Base-by-base conservation (phyloP, 306 rosid genomes). In the Fragaria iinumae region DNA sequence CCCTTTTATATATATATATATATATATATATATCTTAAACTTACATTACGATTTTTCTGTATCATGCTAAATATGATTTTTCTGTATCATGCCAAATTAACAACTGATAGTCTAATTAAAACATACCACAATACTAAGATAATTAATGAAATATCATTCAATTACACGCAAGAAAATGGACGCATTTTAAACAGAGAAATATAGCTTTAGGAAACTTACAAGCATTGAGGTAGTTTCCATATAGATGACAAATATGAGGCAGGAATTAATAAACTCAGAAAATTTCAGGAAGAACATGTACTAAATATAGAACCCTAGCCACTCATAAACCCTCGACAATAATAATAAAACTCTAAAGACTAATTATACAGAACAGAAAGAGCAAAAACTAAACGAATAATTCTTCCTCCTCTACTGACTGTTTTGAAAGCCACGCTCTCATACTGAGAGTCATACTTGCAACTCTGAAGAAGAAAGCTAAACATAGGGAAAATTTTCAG, bases 341-440 rank as follows among this genome's bases (percentile, higher is more conserved):
- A 10, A 55, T 55, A 55, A 20, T 55, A 8, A 53, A 55, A n/a
- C 62, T 9, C 62, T 8, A n/a, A n/a, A 56, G 14, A 9, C 5
- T 3, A 10, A 56, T 56, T 55, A 21, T 56, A 56, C 63, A 9
- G 25, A 21, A 56, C 5, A 9, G 0, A 21, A 62, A 12, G 9
- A 17, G 69, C 12, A 17, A 32, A 7, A 65, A 32, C 34, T 32
- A 32, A 8, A 27, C 20, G 34, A 62, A 64, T 0, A 2, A 7
- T 8, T 7, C 25, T 55, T 55, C 11, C 23, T 52, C 57, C 57
- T 10, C 57, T 18, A 52, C n/a, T 4, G 8, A 16, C 36, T 36
- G 13, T 64, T 10, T 18, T 39, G 72, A n/a, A n/a, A 41, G 18
- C 1, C 88, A 92, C 93, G 88, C 90, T 67, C 84, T 4, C 2